These are phyloP conservation scores for Kurtzmaniella quercitrusa DNA, from an alignment of 1,139 yeast genomes.

Conservation along the genomic window DNA sequence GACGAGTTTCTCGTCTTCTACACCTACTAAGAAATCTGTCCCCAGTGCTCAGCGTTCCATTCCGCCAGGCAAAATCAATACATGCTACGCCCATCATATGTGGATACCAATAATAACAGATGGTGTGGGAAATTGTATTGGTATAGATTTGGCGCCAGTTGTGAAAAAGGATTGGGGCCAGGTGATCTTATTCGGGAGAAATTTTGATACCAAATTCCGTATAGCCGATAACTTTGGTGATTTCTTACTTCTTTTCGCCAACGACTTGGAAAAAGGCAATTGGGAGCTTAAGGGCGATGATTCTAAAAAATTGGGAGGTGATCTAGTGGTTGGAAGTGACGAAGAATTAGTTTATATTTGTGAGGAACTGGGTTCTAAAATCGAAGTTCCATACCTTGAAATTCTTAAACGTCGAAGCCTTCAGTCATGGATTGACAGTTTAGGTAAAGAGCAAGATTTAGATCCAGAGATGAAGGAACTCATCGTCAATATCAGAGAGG, in stretches of 20 bases:
- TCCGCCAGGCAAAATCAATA: constrained; percentile 71
- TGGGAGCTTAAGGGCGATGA: constrained; percentile 57
- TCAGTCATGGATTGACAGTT: constrained; percentile 28
- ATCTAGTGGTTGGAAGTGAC: constrained; percentile 56
- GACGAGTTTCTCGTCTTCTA: neutral
- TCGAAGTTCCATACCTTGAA: constrained; percentile 60
- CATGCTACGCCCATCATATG: constrained; percentile 74
- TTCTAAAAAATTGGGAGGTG: constrained; percentile 28
- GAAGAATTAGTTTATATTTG: constrained; percentile 71
- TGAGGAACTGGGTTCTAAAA: constrained; percentile 30
- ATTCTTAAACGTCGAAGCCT: constrained; percentile 44
- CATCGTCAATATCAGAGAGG: constrained; percentile 19
- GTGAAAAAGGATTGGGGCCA: constrained; percentile 74
- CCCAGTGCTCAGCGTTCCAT: constrained; percentile 65
- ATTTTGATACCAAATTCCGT: constrained; percentile 77
- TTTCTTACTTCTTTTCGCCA: constrained; percentile 73
- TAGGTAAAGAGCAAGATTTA: constrained; percentile 16
- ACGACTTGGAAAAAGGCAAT: constrained; percentile 76
- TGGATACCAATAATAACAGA: constrained; percentile 94
- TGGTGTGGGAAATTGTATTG: constrained; percentile 85
- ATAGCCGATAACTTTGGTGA: constrained; percentile 85
- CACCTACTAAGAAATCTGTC: neutral
- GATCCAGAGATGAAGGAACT: constrained; percentile 18
- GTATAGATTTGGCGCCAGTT: constrained; percentile 85
- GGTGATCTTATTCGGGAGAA: constrained; percentile 84